Conservation (phyloP, 805 yeast genomes). For the Grigorovia transvaalensis region DNA sequence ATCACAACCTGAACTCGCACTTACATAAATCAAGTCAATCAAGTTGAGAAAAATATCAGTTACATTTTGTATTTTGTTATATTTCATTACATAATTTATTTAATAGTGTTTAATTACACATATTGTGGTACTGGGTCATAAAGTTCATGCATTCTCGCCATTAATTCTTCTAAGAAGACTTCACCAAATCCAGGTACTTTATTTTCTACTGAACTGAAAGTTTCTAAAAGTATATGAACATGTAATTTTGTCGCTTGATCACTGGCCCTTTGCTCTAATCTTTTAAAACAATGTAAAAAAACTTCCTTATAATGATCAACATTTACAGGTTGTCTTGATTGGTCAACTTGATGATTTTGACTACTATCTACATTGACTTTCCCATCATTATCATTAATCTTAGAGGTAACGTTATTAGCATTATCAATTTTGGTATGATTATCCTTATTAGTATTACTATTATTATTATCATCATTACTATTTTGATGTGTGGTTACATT, state of each 20-base stretch:
- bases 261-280: conserved; percentile 43
- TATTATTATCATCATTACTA: background rate
- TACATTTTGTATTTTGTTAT: background rate
- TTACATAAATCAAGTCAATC: no score
- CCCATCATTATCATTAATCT: background rate
- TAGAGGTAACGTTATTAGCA: conserved; percentile 4
- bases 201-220: conserved; percentile 37
- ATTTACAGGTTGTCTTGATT: background rate
- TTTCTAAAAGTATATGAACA: conserved; percentile 35
- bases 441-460: conserved; percentile 17
- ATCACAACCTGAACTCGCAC: background rate
- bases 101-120: background rate
- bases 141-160: conserved; percentile 27
- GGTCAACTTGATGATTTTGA: background rate
- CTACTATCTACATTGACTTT: background rate
- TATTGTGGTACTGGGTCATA: background rate
- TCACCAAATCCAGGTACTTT: conserved; percentile 54
- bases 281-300: conserved; percentile 26
- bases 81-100: background rate
- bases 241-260: conserved; percentile 37
- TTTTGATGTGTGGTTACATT: background rate
- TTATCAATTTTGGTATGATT: background rate
- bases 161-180: conserved; percentile 57
- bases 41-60: background rate
- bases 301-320: background rate